phyloP scores from a whole-genome alignment of 805 yeast genomes.

The Ogataea haglerorum region DNA sequence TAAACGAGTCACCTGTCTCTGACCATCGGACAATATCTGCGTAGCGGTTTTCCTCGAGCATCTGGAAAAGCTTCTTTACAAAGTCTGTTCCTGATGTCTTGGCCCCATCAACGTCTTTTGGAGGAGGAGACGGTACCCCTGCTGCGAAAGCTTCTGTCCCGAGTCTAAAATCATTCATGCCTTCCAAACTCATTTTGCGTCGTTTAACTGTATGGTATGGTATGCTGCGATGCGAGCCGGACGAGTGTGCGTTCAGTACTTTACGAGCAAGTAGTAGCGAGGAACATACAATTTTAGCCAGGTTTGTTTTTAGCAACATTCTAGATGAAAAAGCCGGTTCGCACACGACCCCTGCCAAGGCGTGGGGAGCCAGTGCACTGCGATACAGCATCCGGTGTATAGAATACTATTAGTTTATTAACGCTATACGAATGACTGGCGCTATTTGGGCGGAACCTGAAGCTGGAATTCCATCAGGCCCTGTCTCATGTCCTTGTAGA shows the following conservation, averaged over 20 bases:
- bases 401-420: not conserved
- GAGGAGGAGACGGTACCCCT: conserved; percentile 4
- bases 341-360: not conserved
- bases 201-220: no score
- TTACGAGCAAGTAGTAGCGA: not conserved
- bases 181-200: conserved; percentile 7
- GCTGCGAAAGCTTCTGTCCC: conserved; percentile 5
- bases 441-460: conserved; percentile 16
- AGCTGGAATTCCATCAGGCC: conserved; percentile 35
- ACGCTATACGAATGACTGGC: not conserved
- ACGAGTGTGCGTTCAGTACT: no score
- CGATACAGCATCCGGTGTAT: no score
- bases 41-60: conserved; percentile 81
- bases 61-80: conserved; percentile 73
- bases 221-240: no score
- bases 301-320: conserved; percentile 9
- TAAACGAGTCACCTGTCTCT: conserved; percentile 76
- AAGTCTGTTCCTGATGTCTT: conserved; percentile 45
- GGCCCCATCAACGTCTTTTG: conserved; percentile 1
- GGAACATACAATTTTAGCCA: not conserved
- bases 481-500: conserved; percentile 28
- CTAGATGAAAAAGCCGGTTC: not conserved
- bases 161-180: conserved; percentile 4
- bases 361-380: no score
- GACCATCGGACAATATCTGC: conserved; percentile 83